A percentile compares a stretch with the other conserved stretches of the same genome.
Conservation (phyloP, 108 stramenopile genomes). For the Fragilariopsis cylindrus region DNA sequence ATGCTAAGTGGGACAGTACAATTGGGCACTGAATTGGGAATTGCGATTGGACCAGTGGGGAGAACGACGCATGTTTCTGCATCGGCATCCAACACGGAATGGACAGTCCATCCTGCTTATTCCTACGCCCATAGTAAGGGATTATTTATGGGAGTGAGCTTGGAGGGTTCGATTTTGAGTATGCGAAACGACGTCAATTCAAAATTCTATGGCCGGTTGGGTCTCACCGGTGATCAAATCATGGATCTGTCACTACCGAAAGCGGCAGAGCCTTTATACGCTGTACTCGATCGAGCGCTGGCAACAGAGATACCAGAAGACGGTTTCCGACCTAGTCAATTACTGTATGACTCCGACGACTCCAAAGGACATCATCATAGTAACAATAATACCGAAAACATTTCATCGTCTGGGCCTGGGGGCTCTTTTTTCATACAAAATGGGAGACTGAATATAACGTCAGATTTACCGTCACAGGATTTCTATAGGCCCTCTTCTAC, state of each 20-base stretch:
- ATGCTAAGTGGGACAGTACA: slow-evolving; percentile 59
- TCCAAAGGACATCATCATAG: too few species aligned
- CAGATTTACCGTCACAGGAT: background rate
- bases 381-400: too few species aligned
- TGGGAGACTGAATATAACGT: background rate
- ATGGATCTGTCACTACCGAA: slow-evolving; percentile 53
- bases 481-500: background rate
- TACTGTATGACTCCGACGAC: slow-evolving; percentile 24
- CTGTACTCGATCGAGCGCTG: slow-evolving; percentile 51
- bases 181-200: slow-evolving; percentile 81
- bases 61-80: slow-evolving; percentile 53
- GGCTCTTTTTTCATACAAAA: background rate
- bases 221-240: slow-evolving; percentile 40
- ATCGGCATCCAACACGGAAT: slow-evolving; percentile 38
- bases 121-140: slow-evolving; percentile 86
- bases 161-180: slow-evolving; percentile 74
- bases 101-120: slow-evolving; percentile 74
- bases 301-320: slow-evolving; percentile 39
- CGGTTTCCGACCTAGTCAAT: slow-evolving; percentile 43
- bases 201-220: slow-evolving; percentile 76
- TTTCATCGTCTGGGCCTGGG: too few species aligned
- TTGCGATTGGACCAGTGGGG: slow-evolving; percentile 86
- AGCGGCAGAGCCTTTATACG: slow-evolving; percentile 79
- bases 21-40: slow-evolving; percentile 79
- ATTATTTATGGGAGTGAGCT: slow-evolving; percentile 77